A percentile compares a stretch with the other conserved stretches of the same genome.
Evolutionary conservation across 2,329 filamentous ascomycete species (phyloP).

Genomic region (Aschersonia sp.): DNA sequence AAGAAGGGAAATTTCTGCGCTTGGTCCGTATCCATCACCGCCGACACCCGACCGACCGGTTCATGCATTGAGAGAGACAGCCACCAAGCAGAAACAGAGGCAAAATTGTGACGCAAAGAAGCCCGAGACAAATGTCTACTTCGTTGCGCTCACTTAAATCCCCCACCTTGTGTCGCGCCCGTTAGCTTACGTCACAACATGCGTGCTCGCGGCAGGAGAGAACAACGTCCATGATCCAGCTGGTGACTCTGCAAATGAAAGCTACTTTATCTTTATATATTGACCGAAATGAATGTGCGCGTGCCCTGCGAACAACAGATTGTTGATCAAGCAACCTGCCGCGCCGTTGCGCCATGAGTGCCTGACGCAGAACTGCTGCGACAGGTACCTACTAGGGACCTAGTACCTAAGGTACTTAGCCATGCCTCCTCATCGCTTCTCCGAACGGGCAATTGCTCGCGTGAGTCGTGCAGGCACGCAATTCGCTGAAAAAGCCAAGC

Average conservation of each 20-base stretch:
- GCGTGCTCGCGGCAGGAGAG: too few species aligned
- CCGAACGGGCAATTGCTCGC: slow-evolving; percentile 7
- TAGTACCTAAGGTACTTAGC: neutral
- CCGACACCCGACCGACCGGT: neutral
- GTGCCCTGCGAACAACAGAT: too few species aligned
- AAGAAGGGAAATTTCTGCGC: neutral
- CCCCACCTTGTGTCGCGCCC: neutral
- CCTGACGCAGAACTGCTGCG: too few species aligned
- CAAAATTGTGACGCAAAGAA: neutral
- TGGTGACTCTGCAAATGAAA: too few species aligned
- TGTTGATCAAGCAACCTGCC: too few species aligned
- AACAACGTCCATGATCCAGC: too few species aligned
- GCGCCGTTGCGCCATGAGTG: too few species aligned
- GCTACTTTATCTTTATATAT: too few species aligned
- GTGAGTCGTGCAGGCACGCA: slow-evolving; percentile 3
- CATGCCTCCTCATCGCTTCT: neutral
- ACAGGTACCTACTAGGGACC: too few species aligned
- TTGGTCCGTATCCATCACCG: neutral
- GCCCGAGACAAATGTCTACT: too few species aligned
- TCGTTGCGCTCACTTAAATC: too few species aligned
- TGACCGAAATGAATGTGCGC: too few species aligned
- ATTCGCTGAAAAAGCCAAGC: neutral
- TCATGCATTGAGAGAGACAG: neutral
- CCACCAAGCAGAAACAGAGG: neutral
- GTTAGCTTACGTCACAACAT: neutral